Conservation (phyloP, 768 basidiomycete species). For the Pluteus cervinus region DNA sequence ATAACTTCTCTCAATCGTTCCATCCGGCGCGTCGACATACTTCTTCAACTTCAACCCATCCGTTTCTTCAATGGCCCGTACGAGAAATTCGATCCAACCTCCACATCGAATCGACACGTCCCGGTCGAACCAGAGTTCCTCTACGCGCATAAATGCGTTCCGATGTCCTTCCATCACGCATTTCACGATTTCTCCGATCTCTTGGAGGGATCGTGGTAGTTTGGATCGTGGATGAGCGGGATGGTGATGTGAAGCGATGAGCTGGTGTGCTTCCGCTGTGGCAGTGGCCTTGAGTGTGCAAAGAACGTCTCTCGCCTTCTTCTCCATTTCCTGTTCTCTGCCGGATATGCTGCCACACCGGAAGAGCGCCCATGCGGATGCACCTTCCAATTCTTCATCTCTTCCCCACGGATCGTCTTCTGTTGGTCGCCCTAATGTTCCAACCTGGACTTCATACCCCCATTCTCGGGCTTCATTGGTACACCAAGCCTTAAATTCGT, state of each 20-base stretch:
- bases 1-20: slow-evolving; percentile 22
- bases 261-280: slow-evolving; percentile 30
- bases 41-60: slow-evolving; percentile 32
- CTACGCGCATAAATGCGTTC: slow-evolving; percentile 41
- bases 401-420: slow-evolving; percentile 71
- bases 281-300: slow-evolving; percentile 19
- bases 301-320: slow-evolving; percentile 28
- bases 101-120: slow-evolving; percentile 46
- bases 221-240: slow-evolving; percentile 41
- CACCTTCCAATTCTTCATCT: slow-evolving; percentile 57
- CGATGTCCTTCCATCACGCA: slow-evolving; percentile 49
- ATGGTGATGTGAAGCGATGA: slow-evolving; percentile 45
- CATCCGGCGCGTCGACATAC: too few species aligned
- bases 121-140: slow-evolving; percentile 45
- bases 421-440: slow-evolving; percentile 51
- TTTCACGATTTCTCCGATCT: slow-evolving; percentile 46
- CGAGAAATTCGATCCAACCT: slow-evolving; percentile 53
- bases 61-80: slow-evolving; percentile 39
- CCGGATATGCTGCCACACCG: slow-evolving; percentile 26
- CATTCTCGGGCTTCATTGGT: slow-evolving; percentile 47
- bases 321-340: slow-evolving; percentile 27
- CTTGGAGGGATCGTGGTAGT: slow-evolving; percentile 32
- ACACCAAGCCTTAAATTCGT: slow-evolving; percentile 71
- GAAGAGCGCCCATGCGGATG: slow-evolving; percentile 65
- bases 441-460: slow-evolving; percentile 64